Evolutionary conservation across 2,329 filamentous ascomycete species (phyloP).

Genomic region (Fusarium chlamydosporum): DNA sequence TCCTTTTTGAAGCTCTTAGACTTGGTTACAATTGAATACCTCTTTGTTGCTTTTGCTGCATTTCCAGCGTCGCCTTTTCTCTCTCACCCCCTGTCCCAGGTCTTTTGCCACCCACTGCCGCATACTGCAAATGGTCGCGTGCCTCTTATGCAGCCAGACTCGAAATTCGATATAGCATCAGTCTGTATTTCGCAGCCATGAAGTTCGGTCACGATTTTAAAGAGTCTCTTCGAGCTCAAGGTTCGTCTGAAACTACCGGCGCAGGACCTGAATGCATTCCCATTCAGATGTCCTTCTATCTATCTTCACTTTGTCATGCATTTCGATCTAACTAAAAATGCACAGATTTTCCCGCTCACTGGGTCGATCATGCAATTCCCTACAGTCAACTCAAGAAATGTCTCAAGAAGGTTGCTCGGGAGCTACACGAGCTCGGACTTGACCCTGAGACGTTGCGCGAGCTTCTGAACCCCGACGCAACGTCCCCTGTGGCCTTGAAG

Average conservation of each 20-base stretch:
- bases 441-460: constrained; percentile 77
- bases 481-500: constrained; percentile 63
- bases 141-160: constrained; percentile 34
- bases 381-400: constrained; percentile 91
- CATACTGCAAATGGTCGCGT: constrained; percentile 45
- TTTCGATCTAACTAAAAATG: constrained; percentile 13
- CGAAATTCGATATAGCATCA: constrained; percentile 21
- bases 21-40: not conserved
- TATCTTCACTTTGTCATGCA: not conserved
- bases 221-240: constrained; percentile 75
- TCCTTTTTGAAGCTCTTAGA: constrained; percentile 2
- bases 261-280: not conserved
- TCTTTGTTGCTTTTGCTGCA: not conserved
- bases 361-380: constrained; percentile 81
- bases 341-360: constrained; percentile 77
- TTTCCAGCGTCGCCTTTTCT: constrained; percentile 17
- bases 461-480: constrained; percentile 68
- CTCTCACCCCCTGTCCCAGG: constrained; percentile 3
- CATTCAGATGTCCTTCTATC: not conserved
- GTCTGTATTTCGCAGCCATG: constrained; percentile 65
- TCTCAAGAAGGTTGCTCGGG: constrained; percentile 82
- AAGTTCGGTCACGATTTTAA: constrained; percentile 89
- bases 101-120: constrained; percentile 25
- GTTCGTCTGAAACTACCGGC: constrained; percentile 49
- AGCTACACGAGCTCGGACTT: constrained; percentile 79